Conservation (phyloP, 257 asterid genomes). For the Nemophila menziesii region DNA sequence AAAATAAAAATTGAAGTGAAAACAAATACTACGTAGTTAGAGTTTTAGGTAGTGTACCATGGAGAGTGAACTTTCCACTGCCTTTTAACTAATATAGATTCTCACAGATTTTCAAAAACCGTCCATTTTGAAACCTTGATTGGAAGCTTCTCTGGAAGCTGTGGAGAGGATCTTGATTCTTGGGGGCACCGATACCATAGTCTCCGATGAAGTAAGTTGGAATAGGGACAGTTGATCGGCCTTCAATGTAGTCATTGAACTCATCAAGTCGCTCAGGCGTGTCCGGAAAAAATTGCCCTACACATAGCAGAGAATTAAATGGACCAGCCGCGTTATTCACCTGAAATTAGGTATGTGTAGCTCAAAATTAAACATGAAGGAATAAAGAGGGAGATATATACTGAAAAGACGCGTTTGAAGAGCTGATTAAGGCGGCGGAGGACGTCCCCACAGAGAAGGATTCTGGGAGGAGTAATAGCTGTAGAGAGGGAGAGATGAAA, state of each 20-base stretch:
- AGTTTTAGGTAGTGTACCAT: slow-evolving; percentile 50
- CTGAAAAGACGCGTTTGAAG: slow-evolving; percentile 75
- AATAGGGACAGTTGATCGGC: slow-evolving; percentile 47
- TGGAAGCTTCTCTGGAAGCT: slow-evolving; percentile 51
- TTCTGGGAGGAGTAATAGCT: slow-evolving; percentile 55
- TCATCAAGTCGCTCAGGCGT: slow-evolving; percentile 60
- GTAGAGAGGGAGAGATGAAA: no score
- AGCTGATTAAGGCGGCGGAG: slow-evolving; percentile 83
- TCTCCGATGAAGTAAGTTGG: slow-evolving; percentile 93
- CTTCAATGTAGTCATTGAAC: slow-evolving; percentile 64
- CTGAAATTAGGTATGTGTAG: no score
- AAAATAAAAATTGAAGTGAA: neutral
- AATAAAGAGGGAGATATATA: slow-evolving; percentile 14
- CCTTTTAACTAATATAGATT: slow-evolving; percentile 87
- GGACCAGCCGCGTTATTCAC: slow-evolving; percentile 97
- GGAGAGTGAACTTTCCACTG: slow-evolving; percentile 78
- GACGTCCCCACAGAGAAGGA: slow-evolving; percentile 91
- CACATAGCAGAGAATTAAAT: slow-evolving; percentile 81
- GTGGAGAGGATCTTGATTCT: slow-evolving; percentile 41
- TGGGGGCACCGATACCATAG: slow-evolving; percentile 66
- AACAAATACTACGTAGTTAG: neutral
- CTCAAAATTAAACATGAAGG: no score
- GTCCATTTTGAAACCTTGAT: slow-evolving; percentile 91
- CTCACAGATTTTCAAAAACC: slow-evolving; percentile 69
- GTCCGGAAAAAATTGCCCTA: slow-evolving; percentile 89